Percentiles rank a stretch among this genome's conserved stretches.
phyloP scores from a whole-genome alignment of 495 filamentous ascomycete species.

The Immersiella caudata region DNA sequence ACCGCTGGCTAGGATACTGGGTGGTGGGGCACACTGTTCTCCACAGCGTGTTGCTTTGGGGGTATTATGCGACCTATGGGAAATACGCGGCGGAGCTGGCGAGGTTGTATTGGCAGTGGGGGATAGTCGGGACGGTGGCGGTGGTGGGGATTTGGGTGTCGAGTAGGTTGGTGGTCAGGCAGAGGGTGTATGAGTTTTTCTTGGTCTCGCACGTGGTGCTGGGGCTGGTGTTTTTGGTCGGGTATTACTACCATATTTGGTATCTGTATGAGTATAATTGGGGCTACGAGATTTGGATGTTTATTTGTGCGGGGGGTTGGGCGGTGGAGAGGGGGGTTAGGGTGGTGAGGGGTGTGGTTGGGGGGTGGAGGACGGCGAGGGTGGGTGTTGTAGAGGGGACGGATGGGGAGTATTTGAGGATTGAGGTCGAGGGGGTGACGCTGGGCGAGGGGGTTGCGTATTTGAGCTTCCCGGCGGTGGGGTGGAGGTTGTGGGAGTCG shows the following conservation, averaged over 20 bases:
- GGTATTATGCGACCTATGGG: conserved; percentile 6
- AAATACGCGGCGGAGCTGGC: conserved; percentile 5
- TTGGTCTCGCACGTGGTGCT: conserved; percentile 28
- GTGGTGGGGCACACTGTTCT: conserved; percentile 13
- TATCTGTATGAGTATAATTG: conserved; percentile 32
- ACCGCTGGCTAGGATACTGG: conserved; percentile 42
- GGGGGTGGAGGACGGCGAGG: conserved; percentile 37
- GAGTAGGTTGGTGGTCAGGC: conserved; percentile 13
- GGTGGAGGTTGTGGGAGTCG: conserved; percentile 47
- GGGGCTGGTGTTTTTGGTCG: conserved; percentile 32
- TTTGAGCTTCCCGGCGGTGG: conserved; percentile 45
- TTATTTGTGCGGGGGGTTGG: conserved; percentile 44
- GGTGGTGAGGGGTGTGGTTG: conserved; percentile 30
- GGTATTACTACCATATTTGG: conserved; percentile 44
- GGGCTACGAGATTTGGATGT: conserved; percentile 48
- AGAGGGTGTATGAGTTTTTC: conserved; percentile 32
- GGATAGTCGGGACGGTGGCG: conserved; percentile 22
- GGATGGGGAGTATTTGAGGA: conserved; percentile 37
- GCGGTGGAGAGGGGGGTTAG: conserved; percentile 41
- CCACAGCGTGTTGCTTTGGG: conserved; percentile 12
- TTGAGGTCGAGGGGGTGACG: conserved; percentile 35
- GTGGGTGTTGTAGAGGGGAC: conserved; percentile 32
- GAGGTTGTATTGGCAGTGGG: conserved; percentile 20
- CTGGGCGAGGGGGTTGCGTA: conserved; percentile 39
- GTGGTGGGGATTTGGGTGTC: conserved; percentile 9